Evolutionary conservation across 1,284 basidiomycete species (phyloP), one percentile per base, ranked within the genome.

Genomic region (Cryptococcus sp.): DNA sequence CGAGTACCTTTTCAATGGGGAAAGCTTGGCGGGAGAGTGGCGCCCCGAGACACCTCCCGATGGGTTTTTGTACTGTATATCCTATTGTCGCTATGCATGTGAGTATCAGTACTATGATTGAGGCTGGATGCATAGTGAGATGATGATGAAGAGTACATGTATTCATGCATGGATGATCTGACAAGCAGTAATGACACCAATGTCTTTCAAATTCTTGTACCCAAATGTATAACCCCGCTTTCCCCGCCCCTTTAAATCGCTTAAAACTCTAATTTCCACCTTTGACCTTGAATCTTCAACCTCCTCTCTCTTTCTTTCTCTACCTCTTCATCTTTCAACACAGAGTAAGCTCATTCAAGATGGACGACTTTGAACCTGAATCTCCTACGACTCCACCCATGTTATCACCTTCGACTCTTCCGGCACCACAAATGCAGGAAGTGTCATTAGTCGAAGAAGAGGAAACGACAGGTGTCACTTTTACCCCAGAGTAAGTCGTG

Each of bases 371-470:
- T 34, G 46, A 50, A n/a, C 34, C 36, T 13, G 49, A 50, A 6
- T 31, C 15, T 6, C 23, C 13, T 31, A 11, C 15, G 23, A 52
- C 51, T 5, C 51, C 51, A 5, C 51, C 51, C 6, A 13, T 13
- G 14, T 15, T 53, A 5, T 53, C 51, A 2, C 56, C 51, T 10
- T 52, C 52, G 33, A 43, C 52, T 15, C 38, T 58, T 35, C 52
- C 56, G 14, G 23, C 37, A 14, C 35, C 49, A 5, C 33, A 44
- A 10, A 37, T 55, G 1, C 69, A 66, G 3, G 76, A 77, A 50
- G 66, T 76, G 36, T 74, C 71, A 33, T 70, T 74, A 67, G 72
- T 77, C 31, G 76, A 77, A 60, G 70, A 71, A 31, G 65, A 63
- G 38, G 68, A 72, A 43, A 70, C 68, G 33, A 74, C 74, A 4